Evolutionary conservation across 208 protist genomes (phyloP).

Genomic region (Leishmania turanica): DNA sequence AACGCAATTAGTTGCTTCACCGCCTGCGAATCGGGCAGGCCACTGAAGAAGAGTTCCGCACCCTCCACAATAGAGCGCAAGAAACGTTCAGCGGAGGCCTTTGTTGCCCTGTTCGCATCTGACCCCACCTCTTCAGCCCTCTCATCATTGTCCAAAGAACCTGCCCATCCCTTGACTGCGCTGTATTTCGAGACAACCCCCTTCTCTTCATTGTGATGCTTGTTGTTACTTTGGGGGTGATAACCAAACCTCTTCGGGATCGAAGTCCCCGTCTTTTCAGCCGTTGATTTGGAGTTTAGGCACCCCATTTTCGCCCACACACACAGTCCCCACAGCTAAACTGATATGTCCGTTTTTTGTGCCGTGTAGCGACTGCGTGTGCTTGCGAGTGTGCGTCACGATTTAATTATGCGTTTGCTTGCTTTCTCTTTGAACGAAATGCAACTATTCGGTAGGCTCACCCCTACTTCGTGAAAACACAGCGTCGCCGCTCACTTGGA

Average conservation of each 20-base stretch:
- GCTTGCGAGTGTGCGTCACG: neutral
- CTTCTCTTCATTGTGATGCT: slow-evolving; percentile 4
- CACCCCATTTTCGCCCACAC: slow-evolving; percentile 42
- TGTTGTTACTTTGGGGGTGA: slow-evolving; percentile 13
- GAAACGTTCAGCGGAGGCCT: slow-evolving; percentile 50
- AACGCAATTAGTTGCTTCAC: slow-evolving; percentile 65
- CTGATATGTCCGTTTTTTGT: neutral
- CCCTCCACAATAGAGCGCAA: slow-evolving; percentile 60
- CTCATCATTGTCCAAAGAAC: slow-evolving; percentile 5
- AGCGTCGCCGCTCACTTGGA: neutral
- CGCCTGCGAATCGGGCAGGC: slow-evolving; percentile 50
- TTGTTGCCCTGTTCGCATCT: slow-evolving; percentile 24
- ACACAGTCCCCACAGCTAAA: neutral
- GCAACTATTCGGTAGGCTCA: neutral
- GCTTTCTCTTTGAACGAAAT: neutral
- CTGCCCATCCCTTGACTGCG: slow-evolving; percentile 9
- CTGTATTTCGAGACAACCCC: slow-evolving; percentile 5
- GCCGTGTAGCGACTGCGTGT: neutral
- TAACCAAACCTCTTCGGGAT: slow-evolving; percentile 2
- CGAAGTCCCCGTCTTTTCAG: slow-evolving; percentile 32
- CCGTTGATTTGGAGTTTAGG: slow-evolving; percentile 52
- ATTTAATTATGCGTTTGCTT: neutral
- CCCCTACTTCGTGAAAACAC: neutral
- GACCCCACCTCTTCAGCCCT: slow-evolving; percentile 7
- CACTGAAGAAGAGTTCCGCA: slow-evolving; percentile 60